These are phyloP conservation scores for Thraustochytrium striatum DNA, from an alignment of 352 stramenopile genomes.

Conservation along the genomic window DNA sequence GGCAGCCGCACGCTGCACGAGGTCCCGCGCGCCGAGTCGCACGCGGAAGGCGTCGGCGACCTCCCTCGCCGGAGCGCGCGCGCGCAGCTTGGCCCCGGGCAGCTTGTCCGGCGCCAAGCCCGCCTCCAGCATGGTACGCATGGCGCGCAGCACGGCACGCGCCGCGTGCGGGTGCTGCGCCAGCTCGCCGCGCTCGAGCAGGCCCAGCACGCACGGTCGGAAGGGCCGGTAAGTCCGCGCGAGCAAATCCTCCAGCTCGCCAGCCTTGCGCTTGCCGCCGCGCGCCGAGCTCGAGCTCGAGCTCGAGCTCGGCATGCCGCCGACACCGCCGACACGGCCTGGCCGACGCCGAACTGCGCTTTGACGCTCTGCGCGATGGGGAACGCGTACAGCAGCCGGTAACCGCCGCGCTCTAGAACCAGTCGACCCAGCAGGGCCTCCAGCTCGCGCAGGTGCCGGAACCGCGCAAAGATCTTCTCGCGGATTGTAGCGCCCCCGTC, in stretches of 20 bases:
- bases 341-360: too few species aligned
- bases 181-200: neutral
- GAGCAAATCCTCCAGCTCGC: neutral
- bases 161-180: neutral
- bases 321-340: too few species aligned
- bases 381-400: too few species aligned
- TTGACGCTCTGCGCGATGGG: neutral
- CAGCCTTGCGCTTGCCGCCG: neutral
- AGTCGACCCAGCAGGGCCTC: neutral
- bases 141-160: neutral
- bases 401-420: neutral
- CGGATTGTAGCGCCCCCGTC: too few species aligned
- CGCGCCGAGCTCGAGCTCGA: too few species aligned
- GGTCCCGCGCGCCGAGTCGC: too few species aligned
- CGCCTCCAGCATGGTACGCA: neutral
- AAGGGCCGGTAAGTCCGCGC: constrained; percentile 12
- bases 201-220: neutral
- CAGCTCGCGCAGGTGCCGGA: constrained; percentile 13
- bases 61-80: neutral
- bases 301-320: too few species aligned
- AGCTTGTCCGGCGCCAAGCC: constrained; percentile 16
- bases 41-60: neutral
- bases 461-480: constrained; percentile 22
- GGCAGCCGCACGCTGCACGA: too few species aligned
- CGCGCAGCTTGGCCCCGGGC: neutral